Conservation (phyloP, 73 alveolate genomes). For the Loxodes magnus region DNA sequence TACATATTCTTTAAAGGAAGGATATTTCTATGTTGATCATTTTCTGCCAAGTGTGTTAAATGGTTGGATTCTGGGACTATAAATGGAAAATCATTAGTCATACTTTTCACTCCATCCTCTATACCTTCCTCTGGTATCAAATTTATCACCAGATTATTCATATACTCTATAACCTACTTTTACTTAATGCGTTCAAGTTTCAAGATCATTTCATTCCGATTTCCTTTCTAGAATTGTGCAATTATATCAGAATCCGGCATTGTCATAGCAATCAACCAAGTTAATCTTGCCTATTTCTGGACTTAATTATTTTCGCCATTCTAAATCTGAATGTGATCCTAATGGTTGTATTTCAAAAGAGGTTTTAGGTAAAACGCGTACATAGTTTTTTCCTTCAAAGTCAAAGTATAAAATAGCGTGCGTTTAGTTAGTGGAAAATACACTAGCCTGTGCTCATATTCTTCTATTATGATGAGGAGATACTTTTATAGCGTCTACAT, state of each 20-base stretch:
- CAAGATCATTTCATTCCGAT: constrained; percentile 4
- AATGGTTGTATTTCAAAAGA: constrained; percentile 31
- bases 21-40: constrained; percentile 5
- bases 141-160: constrained; percentile 45
- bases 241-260: constrained; percentile 45
- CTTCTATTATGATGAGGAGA: constrained; percentile 34
- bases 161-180: constrained; percentile 65
- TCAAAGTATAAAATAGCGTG: constrained; percentile 16
- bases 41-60: constrained; percentile 21
- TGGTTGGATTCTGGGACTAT: constrained; percentile 40
- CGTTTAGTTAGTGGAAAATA: constrained; percentile 10
- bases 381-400: constrained; percentile 5
- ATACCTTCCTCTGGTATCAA: constrained; percentile 39
- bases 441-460: constrained; percentile 49
- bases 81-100: constrained; percentile 68
- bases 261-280: constrained; percentile 59
- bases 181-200: constrained; percentile 17
- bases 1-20: constrained; percentile 24
- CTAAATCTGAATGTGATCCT: constrained; percentile 24
- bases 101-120: constrained; percentile 70
- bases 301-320: constrained; percentile 47
- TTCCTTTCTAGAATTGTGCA: constrained; percentile 31
- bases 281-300: constrained; percentile 44
- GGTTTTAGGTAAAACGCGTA: constrained; percentile 15
- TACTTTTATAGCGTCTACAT: constrained; percentile 65